A percentile compares a stretch with the other conserved stretches of the same genome.
Conservation (phyloP, 352 stramenopile genomes). For the Plasmopara muralis region DNA sequence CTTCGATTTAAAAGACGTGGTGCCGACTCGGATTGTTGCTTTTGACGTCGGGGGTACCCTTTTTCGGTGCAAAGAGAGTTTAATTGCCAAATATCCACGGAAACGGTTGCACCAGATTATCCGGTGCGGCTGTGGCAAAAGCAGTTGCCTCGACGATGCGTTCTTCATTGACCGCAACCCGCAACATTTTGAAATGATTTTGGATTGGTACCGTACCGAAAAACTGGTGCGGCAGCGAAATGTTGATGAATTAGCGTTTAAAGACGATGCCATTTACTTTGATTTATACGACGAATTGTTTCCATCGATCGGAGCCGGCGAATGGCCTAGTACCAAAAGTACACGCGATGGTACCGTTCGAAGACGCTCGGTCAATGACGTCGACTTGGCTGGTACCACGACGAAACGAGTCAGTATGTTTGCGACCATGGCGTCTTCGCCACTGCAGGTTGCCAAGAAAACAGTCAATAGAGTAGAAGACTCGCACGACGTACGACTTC, state of each 20-base stretch:
- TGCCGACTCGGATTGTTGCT: conserved; percentile 15
- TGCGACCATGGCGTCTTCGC: conserved; percentile 17
- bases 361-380: conserved; percentile 27
- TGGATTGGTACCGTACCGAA: conserved; percentile 70
- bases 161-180: conserved; percentile 75
- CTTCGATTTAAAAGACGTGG: conserved; percentile 12
- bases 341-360: conserved; percentile 10
- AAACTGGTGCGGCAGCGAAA: conserved; percentile 36
- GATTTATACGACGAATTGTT: conserved; percentile 62
- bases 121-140: conserved; percentile 44
- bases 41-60: conserved; percentile 68
- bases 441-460: conserved; percentile 4
- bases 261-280: conserved; percentile 61
- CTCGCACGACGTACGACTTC: conserved; percentile 9
- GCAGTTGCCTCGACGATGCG: conserved; percentile 31
- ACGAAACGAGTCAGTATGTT: conserved; percentile 31
- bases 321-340: conserved; percentile 14
- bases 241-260: conserved; percentile 39
- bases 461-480: too few species aligned
- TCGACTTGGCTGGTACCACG: conserved; percentile 9
- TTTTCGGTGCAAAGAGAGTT: conserved; percentile 60
- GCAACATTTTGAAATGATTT: conserved; percentile 58
- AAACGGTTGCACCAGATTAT: conserved; percentile 61
- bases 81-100: conserved; percentile 51
- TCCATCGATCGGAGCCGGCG: conserved; percentile 5